Percentiles rank a stretch among this genome's conserved stretches.
Conservation (phyloP, 129 eudicot species). For the Saussurea involucrata region DNA sequence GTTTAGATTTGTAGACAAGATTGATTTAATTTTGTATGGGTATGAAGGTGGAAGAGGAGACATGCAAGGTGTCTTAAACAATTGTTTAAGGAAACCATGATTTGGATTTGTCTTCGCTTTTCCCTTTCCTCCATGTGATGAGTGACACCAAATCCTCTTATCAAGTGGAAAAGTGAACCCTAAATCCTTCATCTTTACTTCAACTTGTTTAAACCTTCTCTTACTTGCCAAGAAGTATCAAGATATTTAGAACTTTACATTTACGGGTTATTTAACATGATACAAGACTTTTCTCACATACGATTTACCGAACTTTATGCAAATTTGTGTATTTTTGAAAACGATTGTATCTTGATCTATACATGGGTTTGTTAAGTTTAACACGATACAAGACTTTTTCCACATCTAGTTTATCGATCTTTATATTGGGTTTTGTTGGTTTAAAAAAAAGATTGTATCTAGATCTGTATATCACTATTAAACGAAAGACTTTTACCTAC, state of each 20-base stretch:
- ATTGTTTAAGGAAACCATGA: constrained; percentile 9
- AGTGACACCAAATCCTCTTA: constrained; percentile 29
- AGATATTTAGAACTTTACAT: background rate
- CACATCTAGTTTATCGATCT: background rate
- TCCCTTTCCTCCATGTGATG: constrained; percentile 31
- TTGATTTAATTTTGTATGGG: background rate
- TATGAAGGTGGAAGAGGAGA: constrained; percentile 5
- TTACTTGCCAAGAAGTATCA: background rate
- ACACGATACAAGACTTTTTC: background rate
- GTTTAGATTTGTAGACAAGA: constrained; percentile 2
- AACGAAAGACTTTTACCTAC: background rate
- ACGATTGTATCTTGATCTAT: background rate
- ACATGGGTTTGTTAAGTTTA: too few species aligned
- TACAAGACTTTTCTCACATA: too few species aligned
- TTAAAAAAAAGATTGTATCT: background rate
- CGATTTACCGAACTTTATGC: too few species aligned
- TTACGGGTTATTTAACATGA: background rate
- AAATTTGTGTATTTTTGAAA: background rate
- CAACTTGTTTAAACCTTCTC: background rate
- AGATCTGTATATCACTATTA: background rate
- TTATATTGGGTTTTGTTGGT: background rate
- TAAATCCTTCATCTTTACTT: constrained; percentile 34
- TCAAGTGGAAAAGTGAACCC: constrained; percentile 33
- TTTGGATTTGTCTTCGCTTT: constrained; percentile 32
- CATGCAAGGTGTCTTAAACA: background rate